Evolutionary conservation across 495 filamentous ascomycete genomes (phyloP).

Genomic region (Penicillium psychrofluorescens): DNA sequence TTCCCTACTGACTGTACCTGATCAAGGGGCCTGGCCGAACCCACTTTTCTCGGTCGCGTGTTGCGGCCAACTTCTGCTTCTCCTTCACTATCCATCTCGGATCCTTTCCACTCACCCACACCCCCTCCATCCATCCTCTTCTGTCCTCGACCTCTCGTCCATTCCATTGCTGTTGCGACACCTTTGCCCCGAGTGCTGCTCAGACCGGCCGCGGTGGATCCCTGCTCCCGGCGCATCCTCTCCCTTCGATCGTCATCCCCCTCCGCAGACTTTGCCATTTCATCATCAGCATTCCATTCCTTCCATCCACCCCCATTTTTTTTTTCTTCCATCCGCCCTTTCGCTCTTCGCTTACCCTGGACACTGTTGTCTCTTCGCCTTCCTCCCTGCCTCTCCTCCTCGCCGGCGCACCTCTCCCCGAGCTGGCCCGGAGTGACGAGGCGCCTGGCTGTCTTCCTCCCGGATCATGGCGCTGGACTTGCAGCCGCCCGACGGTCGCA

Average conservation of each 20-base stretch:
- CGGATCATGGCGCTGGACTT: conserved; percentile 78
- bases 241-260: conserved; percentile 20
- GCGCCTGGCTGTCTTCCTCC: conserved; percentile 25
- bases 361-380: conserved; percentile 10
- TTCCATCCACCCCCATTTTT: conserved; percentile 4
- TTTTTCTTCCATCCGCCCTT: conserved; percentile 3
- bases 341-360: background rate
- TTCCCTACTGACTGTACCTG: too few species aligned
- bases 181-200: too few species aligned
- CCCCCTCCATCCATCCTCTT: background rate
- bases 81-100: background rate
- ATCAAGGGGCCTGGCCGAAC: conserved; percentile 1
- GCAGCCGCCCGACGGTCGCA: conserved; percentile 77
- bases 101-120: background rate
- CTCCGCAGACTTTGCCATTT: conserved; percentile 15
- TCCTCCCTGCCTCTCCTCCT: conserved; percentile 21
- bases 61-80: background rate
- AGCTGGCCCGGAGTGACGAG: conserved; percentile 36
- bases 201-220: conserved; percentile 6
- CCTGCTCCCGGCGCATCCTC: conserved; percentile 7
- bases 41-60: conserved; percentile 4
- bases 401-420: conserved; percentile 31
- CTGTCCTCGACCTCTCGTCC: too few species aligned
- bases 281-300: conserved; percentile 8
- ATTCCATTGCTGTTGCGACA: background rate